Base-by-base conservation (phyloP, 192 early-diverging fungal genomes). In the Backusella luteola region DNA sequence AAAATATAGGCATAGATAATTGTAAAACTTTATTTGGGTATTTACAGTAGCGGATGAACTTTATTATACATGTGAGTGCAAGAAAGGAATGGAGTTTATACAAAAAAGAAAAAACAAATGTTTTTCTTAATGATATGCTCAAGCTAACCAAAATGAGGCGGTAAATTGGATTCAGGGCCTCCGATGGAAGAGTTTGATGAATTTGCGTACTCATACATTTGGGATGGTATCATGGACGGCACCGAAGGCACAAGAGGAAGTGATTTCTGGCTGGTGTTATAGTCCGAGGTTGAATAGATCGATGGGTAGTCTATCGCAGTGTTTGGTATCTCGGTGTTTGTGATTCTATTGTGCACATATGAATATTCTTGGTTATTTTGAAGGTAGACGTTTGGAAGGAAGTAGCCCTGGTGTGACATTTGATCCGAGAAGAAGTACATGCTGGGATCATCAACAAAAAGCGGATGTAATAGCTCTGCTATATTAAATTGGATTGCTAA, bases 371-470 rank as follows among this genome's bases (percentile, higher is more conserved):
- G 56, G 56, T 63, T 63, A 63, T 63, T 63, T 85, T 86, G 9
- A 34, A 69, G 63, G 12, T 68, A 76, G 34, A 76, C 35, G 6
- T 68, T 69, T 3, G 75, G 68, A 34, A 70, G 32, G 38, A 69
- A 69, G 52, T 76, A 76, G 34, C 36, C 21, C 4, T 21, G 67
- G 2, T 68, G 38, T 11, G 67, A 34, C 67, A 76, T 52, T 41
- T 68, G 68, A 36, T 67, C 69, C 4, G 76, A 52, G 76, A 90
- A 91, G 42, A 95, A 79, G 73, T 90, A 93, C 23, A 87, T 72
- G 52, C 85, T 84, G 8, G 91, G 93, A 74, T 94, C 91, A n/a
- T 90, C 88, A 69, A 88, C 88, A 71, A 94, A 88, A 44, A 94
- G 87, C 41, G 93, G 93, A 73, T 91, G 90, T 35, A 93, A 84